Evolutionary conservation across 768 basidiomycete genomes (phyloP).

Genomic region (Termitomyces sp.): DNA sequence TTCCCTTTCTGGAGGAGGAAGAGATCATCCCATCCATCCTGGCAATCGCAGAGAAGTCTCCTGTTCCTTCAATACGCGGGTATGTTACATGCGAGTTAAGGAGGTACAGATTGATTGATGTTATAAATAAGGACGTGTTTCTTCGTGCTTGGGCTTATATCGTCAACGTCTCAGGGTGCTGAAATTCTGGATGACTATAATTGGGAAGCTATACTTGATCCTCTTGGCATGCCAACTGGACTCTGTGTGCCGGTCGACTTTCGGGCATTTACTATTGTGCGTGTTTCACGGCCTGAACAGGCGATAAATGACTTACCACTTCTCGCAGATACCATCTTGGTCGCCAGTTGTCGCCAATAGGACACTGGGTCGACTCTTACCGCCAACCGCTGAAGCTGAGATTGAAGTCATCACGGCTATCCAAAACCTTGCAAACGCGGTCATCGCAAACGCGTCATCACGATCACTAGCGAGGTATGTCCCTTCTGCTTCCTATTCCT

Average conservation of each 20-base stretch:
- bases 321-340: slow-evolving; percentile 78
- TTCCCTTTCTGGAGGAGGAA: slow-evolving; percentile 95
- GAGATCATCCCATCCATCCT: slow-evolving; percentile 89
- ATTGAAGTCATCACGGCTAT: slow-evolving; percentile 86
- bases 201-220: slow-evolving; percentile 90
- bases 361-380: slow-evolving; percentile 51
- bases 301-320: not conserved
- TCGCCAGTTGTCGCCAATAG: slow-evolving; percentile 34
- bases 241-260: slow-evolving; percentile 88
- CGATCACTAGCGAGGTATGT: slow-evolving; percentile 80
- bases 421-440: slow-evolving; percentile 92
- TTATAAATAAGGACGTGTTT: slow-evolving; percentile 77
- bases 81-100: slow-evolving; percentile 34
- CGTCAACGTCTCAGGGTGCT: slow-evolving; percentile 87
- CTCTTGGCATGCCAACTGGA: slow-evolving; percentile 85
- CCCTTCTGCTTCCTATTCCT: slow-evolving; percentile 1
- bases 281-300: slow-evolving; percentile 24
- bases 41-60: slow-evolving; percentile 87
- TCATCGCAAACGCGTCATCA: slow-evolving; percentile 93
- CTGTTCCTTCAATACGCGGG: slow-evolving; percentile 92
- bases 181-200: slow-evolving; percentile 84
- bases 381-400: slow-evolving; percentile 69
- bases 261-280: slow-evolving; percentile 74
- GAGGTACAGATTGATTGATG: slow-evolving; percentile 5
- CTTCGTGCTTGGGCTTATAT: slow-evolving; percentile 91